Evolutionary conservation across 345 rosid species (phyloP).

Genomic region (Arabidopsis arenosa): DNA sequence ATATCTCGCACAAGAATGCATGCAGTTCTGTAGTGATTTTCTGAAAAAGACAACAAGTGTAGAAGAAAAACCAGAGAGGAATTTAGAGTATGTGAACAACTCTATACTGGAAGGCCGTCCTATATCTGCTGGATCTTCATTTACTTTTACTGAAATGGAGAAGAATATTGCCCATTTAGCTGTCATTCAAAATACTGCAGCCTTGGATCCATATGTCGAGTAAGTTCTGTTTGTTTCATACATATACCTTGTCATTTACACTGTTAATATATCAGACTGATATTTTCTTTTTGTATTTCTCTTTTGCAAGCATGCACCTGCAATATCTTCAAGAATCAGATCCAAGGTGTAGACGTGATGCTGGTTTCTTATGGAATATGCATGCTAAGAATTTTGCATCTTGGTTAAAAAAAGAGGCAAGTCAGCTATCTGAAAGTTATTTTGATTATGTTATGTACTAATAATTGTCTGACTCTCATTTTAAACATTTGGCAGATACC

Average conservation of each 20-base stretch:
- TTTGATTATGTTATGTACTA: too few species aligned
- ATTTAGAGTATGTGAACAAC: background rate
- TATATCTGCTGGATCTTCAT: background rate
- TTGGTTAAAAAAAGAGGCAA: slow-evolving; percentile 6
- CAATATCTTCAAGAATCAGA: slow-evolving; percentile 2
- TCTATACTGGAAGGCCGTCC: background rate
- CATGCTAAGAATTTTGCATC: slow-evolving; percentile 1
- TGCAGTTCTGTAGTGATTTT: background rate
- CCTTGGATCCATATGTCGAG: slow-evolving; percentile 1
- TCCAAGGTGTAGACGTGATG: background rate
- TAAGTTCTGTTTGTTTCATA: too few species aligned
- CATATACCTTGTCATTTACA: too few species aligned
- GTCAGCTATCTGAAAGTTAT: too few species aligned
- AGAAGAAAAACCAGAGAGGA: background rate
- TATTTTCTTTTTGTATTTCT: too few species aligned
- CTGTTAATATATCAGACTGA: too few species aligned
- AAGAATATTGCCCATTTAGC: background rate
- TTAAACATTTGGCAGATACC: background rate
- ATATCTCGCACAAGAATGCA: background rate
- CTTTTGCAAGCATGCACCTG: too few species aligned
- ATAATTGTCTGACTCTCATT: background rate
- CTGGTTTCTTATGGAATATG: background rate
- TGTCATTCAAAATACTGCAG: slow-evolving; percentile 10
- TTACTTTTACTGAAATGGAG: background rate
- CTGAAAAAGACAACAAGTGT: background rate